phyloP scores from a whole-genome alignment of 495 filamentous ascomycete species.

The Extremus antarcticus region DNA sequence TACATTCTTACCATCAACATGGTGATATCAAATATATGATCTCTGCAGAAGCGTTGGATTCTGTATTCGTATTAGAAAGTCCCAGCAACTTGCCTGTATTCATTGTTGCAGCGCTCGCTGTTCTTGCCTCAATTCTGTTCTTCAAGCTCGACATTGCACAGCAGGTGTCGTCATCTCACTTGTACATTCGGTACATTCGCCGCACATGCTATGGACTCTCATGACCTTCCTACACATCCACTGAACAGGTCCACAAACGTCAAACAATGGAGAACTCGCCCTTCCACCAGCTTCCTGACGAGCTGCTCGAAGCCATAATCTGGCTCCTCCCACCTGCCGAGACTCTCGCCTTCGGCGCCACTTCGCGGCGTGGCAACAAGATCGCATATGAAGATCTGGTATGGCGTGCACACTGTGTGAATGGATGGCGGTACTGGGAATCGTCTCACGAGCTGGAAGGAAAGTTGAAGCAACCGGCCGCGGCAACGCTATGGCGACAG shows the following conservation, averaged over 20 bases:
- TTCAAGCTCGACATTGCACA: too few relatives aligned
- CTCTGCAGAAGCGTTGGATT: too few relatives aligned
- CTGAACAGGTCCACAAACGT: background rate
- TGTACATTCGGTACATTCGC: background rate
- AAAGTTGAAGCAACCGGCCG: conserved; percentile 41
- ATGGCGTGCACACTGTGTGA: conserved; percentile 66
- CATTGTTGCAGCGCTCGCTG: too few relatives aligned
- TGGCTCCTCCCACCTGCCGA: conserved; percentile 24
- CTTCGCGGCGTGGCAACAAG: conserved; percentile 52
- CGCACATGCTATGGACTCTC: background rate
- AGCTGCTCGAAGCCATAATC: conserved; percentile 32
- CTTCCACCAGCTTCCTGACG: conserved; percentile 28
- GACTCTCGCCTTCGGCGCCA: conserved; percentile 40
- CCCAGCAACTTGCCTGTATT: too few relatives aligned
- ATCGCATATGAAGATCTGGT: conserved; percentile 60
- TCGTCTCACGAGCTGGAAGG: conserved; percentile 48
- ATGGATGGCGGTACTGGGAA: conserved; percentile 62
- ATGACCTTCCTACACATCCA: background rate
- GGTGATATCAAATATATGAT: too few relatives aligned
- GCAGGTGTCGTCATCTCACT: too few relatives aligned
- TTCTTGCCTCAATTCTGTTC: too few relatives aligned
- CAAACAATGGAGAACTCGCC: background rate
- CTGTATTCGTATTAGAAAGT: too few relatives aligned
- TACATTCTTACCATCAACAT: too few relatives aligned
- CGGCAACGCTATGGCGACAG: conserved; percentile 63